These are phyloP conservation scores for Nakaseomyces sp. DNA, from an alignment of 1,139 yeast genomes.

Conservation along the genomic window DNA sequence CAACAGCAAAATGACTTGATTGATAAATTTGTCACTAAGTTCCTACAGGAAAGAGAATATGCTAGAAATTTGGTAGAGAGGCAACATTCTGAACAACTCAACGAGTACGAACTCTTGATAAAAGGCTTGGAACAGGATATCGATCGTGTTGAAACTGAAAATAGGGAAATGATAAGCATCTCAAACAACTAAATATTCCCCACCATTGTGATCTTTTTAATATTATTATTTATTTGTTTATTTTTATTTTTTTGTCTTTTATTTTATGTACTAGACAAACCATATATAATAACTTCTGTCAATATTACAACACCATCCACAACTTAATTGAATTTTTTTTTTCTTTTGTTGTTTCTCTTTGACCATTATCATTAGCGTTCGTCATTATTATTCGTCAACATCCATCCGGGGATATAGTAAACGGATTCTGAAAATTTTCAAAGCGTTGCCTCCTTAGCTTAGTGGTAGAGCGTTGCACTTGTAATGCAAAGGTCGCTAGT, in stretches of 20 bases:
- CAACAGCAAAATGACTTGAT: slow-evolving; percentile 29
- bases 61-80: slow-evolving; percentile 28
- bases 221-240: background rate
- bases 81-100: slow-evolving; percentile 20
- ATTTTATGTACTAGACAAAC: too few species aligned
- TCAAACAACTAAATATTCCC: background rate
- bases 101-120: slow-evolving; percentile 25
- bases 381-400: too few species aligned
- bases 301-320: too few species aligned
- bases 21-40: slow-evolving; percentile 24
- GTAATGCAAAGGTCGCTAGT: slow-evolving; percentile 95
- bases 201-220: too few species aligned
- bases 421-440: background rate
- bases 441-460: slow-evolving; percentile 47
- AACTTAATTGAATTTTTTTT: too few species aligned
- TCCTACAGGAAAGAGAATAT: slow-evolving; percentile 23
- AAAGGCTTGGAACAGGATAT: slow-evolving; percentile 31
- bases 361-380: too few species aligned
- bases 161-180: background rate
- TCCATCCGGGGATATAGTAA: background rate
- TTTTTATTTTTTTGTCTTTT: background rate
- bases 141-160: slow-evolving; percentile 21
- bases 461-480: slow-evolving; percentile 96
- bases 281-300: too few species aligned
- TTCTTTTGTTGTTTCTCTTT: too few species aligned